Evolutionary conservation across 1,284 basidiomycete species (phyloP).

Genomic region (Peniophora sp.): DNA sequence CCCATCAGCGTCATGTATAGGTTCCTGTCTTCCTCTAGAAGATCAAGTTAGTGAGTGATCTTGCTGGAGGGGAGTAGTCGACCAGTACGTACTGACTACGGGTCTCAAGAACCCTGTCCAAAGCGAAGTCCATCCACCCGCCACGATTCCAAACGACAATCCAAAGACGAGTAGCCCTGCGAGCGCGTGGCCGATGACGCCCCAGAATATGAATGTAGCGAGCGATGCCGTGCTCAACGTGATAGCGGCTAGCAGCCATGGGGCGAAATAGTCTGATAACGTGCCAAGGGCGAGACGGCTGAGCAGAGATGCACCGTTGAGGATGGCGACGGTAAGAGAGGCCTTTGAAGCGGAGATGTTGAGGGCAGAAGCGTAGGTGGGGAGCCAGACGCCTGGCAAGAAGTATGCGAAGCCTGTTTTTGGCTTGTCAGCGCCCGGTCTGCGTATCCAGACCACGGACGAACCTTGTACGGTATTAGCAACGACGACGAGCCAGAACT

Average conservation of each 20-base stretch:
- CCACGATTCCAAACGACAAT: conserved; percentile 25
- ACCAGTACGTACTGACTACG: conserved; percentile 18
- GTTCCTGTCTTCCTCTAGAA: conserved; percentile 26
- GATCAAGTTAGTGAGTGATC: not conserved
- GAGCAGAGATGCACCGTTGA: conserved; percentile 19
- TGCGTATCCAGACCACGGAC: no score
- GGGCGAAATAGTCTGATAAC: not conserved
- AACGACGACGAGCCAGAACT: conserved; percentile 22
- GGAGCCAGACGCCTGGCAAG: conserved; percentile 27
- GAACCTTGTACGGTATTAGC: conserved; percentile 25
- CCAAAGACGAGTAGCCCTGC: conserved; percentile 26
- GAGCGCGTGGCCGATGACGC: conserved; percentile 24
- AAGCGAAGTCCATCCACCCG: conserved; percentile 28
- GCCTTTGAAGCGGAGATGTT: conserved; percentile 5
- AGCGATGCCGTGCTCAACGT: conserved; percentile 21
- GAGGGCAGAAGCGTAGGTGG: conserved; percentile 10
- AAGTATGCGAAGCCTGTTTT: conserved; percentile 19
- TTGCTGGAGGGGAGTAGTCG: not conserved
- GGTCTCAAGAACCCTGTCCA: conserved; percentile 26
- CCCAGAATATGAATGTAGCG: conserved; percentile 31
- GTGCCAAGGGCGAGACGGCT: conserved; percentile 17
- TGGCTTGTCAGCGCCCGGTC: no score
- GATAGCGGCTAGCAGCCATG: conserved; percentile 18
- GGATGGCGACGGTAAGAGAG: conserved; percentile 10
- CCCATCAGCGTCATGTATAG: conserved; percentile 28